Conservation (phyloP, 306 rosid species). For the Glycine tomentella region DNA sequence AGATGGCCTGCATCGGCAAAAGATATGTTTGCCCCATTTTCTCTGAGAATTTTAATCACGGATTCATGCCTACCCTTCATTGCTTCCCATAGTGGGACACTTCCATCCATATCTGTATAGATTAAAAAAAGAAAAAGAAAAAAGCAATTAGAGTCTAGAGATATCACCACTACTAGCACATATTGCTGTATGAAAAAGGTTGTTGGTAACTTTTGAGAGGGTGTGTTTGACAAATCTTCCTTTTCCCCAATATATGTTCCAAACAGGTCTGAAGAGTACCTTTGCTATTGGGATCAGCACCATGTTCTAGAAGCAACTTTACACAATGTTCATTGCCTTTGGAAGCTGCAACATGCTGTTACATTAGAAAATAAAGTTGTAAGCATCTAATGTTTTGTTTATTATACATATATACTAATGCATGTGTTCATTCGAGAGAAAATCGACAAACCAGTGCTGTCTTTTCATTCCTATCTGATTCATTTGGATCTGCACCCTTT, state of each 20-base stretch:
- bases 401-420: not conserved
- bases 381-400: conserved; percentile 10
- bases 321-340: conserved; percentile 64
- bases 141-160: not conserved
- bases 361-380: conserved; percentile 29
- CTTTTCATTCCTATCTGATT: conserved; percentile 58
- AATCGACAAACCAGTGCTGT: conserved; percentile 68
- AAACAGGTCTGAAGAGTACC: conserved; percentile 49
- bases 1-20: conserved; percentile 44
- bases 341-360: conserved; percentile 75
- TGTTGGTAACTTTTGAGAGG: not conserved
- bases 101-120: conserved; percentile 67
- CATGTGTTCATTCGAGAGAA: not conserved
- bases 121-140: not conserved
- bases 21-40: conserved; percentile 62
- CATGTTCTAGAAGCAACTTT: conserved; percentile 63
- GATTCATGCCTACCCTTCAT: conserved; percentile 54
- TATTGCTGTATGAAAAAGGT: not conserved
- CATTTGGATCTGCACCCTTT: conserved; percentile 75
- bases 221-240: not conserved
- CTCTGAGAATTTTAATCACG: conserved; percentile 53
- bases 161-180: not conserved
- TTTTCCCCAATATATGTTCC: not conserved
- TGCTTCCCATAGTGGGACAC: conserved; percentile 68
- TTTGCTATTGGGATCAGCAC: conserved; percentile 67